Percentiles rank a stretch among this genome's conserved stretches.
Evolutionary conservation across 352 stramenopile species (phyloP).

Genomic region (Globisporangium irregulare): DNA sequence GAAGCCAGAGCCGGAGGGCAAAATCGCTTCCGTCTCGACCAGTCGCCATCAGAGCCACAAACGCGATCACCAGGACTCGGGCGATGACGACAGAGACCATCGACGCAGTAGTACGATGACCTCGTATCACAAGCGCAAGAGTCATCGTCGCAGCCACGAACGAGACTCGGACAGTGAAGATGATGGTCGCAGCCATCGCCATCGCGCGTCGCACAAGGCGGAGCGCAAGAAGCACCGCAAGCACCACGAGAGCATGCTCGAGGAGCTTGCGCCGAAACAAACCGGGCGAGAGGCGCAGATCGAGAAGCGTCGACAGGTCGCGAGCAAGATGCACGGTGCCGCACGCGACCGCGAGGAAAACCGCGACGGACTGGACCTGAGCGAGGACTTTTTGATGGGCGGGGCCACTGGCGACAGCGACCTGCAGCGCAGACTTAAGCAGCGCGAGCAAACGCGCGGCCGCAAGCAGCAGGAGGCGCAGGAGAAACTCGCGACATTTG

Average conservation of each 20-base stretch:
- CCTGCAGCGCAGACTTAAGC: slow-evolving; percentile 39
- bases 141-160: not conserved
- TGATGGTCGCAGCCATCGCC: slow-evolving; percentile 2
- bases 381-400: slow-evolving; percentile 70
- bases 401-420: slow-evolving; percentile 18
- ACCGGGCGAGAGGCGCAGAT: slow-evolving; percentile 63
- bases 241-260: slow-evolving; percentile 42
- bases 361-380: slow-evolving; percentile 64
- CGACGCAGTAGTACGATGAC: not conserved
- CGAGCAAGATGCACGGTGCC: slow-evolving; percentile 48
- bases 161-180: slow-evolving; percentile 26
- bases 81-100: not conserved
- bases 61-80: slow-evolving; percentile 1
- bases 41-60: not conserved
- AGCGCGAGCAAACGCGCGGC: slow-evolving; percentile 33
- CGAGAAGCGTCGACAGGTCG: slow-evolving; percentile 50
- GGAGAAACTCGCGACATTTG: slow-evolving; percentile 34
- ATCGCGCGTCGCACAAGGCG: slow-evolving; percentile 21
- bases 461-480: slow-evolving; percentile 38
- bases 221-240: slow-evolving; percentile 37
- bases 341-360: slow-evolving; percentile 58
- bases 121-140: not conserved
- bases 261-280: slow-evolving; percentile 59
- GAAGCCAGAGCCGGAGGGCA: not conserved
- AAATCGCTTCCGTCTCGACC: too few species aligned